These are phyloP conservation scores for Volvariella surrecta DNA, from an alignment of 1,284 basidiomycete genomes.

Conservation along the genomic window DNA sequence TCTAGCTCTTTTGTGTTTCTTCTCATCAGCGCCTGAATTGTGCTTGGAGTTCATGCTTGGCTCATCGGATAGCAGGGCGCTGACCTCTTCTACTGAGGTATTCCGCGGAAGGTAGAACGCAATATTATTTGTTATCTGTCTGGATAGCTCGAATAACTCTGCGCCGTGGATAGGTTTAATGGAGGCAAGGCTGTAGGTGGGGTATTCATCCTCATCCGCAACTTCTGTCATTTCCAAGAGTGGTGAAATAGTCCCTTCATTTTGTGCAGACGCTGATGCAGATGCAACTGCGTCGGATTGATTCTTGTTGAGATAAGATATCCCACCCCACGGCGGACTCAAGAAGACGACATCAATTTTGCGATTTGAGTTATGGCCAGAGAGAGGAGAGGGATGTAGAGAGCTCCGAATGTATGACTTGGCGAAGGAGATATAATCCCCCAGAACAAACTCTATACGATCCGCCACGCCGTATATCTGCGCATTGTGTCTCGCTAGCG, in stretches of 20 bases:
- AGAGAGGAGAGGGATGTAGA: neutral
- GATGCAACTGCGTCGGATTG: conserved; percentile 6
- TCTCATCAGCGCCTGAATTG: conserved; percentile 1
- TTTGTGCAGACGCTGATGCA: conserved; percentile 4
- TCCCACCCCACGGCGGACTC: conserved; percentile 91
- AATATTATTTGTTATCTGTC: conserved; percentile 68
- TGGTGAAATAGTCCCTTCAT: too few species aligned
- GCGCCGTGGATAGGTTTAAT: conserved; percentile 77
- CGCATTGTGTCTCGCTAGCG: conserved; percentile 88
- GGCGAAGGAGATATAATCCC: conserved; percentile 80
- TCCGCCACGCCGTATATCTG: conserved; percentile 89
- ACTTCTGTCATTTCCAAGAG: neutral
- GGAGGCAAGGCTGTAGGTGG: conserved; percentile 55
- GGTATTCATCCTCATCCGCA: conserved; percentile 12
- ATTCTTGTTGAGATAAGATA: conserved; percentile 49
- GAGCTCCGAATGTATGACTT: conserved; percentile 31
- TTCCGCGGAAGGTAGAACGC: conserved; percentile 92
- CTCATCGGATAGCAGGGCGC: conserved; percentile 34
- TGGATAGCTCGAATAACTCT: conserved; percentile 70
- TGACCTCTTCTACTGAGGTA: conserved; percentile 66
- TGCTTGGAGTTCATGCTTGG: neutral
- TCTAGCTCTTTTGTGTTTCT: too few species aligned
- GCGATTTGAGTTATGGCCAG: conserved; percentile 14
- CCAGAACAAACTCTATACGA: conserved; percentile 89
- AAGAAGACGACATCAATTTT: conserved; percentile 85